These are phyloP conservation scores for Arthrocladium fulminans DNA, from an alignment of 2,329 filamentous ascomycete species.

Conservation along the genomic window DNA sequence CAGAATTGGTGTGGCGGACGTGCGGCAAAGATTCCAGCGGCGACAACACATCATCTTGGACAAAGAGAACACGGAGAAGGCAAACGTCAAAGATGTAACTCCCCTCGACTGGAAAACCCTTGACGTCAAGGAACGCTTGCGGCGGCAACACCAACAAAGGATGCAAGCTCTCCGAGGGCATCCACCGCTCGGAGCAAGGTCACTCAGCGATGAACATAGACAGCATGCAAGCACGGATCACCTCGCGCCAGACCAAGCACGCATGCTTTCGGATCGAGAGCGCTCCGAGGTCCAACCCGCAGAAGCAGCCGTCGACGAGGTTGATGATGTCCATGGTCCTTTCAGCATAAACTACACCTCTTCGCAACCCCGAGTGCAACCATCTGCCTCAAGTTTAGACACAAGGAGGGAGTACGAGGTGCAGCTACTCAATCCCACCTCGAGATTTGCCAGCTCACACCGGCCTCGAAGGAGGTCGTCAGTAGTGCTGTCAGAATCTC, in stretches of 20 bases:
- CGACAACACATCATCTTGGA: conserved; percentile 33
- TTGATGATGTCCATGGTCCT: conserved; percentile 11
- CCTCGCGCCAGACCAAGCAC: conserved; percentile 14
- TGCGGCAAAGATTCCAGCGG: conserved; percentile 38
- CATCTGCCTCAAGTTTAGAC: conserved; percentile 3
- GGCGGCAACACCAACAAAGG: conserved; percentile 19
- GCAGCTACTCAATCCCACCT: conserved; percentile 10
- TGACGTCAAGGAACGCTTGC: conserved; percentile 19
- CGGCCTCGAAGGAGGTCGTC: conserved; percentile 33
- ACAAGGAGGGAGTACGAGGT: conserved; percentile 10
- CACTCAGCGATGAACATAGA: background rate
- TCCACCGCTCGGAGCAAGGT: conserved; percentile 4
- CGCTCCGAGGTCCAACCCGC: conserved; percentile 19
- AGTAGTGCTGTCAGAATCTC: conserved; percentile 33
- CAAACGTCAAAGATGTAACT: conserved; percentile 21
- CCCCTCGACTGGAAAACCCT: conserved; percentile 17
- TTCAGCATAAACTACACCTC: conserved; percentile 21
- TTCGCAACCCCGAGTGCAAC: conserved; percentile 9
- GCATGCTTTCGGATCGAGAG: conserved; percentile 20
- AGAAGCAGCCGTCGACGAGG: conserved; percentile 18
- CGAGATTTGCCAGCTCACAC: conserved; percentile 12
- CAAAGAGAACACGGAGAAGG: conserved; percentile 16
- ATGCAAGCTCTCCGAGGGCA: conserved; percentile 16
- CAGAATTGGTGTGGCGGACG: conserved; percentile 39
- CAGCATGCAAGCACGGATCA: conserved; percentile 12